Base-by-base conservation (phyloP, 129 eudicot genomes). In the Ambrosia trifida region DNA sequence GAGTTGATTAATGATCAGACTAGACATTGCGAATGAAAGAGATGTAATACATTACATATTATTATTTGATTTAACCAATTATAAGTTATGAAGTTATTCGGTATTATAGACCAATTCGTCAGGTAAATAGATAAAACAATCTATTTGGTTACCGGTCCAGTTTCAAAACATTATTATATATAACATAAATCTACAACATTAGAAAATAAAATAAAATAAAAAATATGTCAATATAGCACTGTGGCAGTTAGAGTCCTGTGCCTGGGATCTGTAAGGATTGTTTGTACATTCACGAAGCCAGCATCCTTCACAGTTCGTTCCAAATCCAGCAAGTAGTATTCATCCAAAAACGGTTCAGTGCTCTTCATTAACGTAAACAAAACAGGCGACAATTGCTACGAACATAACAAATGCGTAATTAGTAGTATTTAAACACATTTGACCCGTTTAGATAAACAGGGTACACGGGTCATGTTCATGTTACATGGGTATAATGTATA, bases 261-360 rank as follows among this genome's bases (percentile, higher is more conserved):
- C 77, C 99, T 87, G 1, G 99, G 97, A 84, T 88, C 96, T 1
- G 99, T 95, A 49, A 95, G 83, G 47, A 73, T 40, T 4, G 94
- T 82, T 66, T 80, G 68, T 47, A 94, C 91, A 50, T 94, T 81
- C 18, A 79, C 83, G 50, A 95, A 90, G 9, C 99, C 97, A 41
- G 79, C 89, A 74, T 87, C 87, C 71, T 79, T 62, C 50, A 90
- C 76, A 0, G 87, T 60, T 41, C 68, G 83, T 83, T 95, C 99
- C 47, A 90, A 81, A 83, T 95, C 96, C 30, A 86, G 83, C 61
- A 95, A 83, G 78, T 95, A 95, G 83, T 95, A 95, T 78, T 95
- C 97, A 59, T 90, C 97, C 73, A 95, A 72, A 68, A 90, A 95
- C 38, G 99, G 99, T 73, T 95, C 99, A 0, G 99, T 95, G 88